These are phyloP conservation scores for Magnaporthiopsis rhizophila DNA, from an alignment of 2,329 filamentous ascomycete genomes.

Conservation along the genomic window DNA sequence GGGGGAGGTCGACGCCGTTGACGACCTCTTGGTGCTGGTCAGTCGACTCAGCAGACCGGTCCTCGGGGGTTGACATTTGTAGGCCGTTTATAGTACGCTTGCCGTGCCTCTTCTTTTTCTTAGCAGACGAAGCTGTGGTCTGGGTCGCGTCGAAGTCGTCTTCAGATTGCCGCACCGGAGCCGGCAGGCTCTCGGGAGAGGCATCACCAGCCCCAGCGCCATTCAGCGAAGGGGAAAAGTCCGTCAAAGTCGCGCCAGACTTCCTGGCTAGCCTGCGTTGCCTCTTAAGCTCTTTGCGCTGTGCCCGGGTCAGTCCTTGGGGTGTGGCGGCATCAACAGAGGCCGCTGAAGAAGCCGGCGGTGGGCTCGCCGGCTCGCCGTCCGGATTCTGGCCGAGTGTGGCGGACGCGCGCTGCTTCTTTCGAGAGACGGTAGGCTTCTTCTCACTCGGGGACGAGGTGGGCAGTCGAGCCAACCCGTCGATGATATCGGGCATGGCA, in stretches of 20 bases:
- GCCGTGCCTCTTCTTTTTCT: background rate
- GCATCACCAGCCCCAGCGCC: background rate
- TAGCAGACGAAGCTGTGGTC: background rate
- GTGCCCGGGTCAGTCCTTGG: background rate
- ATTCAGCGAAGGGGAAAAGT: background rate
- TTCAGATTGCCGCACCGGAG: background rate
- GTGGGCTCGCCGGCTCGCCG: background rate
- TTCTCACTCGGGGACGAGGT: background rate
- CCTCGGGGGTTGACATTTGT: background rate
- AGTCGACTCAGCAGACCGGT: background rate
- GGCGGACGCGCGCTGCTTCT: background rate
- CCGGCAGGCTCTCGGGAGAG: background rate
- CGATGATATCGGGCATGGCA: background rate
- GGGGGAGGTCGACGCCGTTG: background rate
- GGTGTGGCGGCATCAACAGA: background rate
- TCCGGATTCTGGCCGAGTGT: background rate
- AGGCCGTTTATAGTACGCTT: background rate
- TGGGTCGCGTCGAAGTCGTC: background rate
- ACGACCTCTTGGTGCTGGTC: background rate
- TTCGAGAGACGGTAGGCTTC: background rate
- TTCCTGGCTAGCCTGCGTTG: background rate
- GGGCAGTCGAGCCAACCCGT: background rate
- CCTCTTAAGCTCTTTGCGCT: conserved; percentile 6
- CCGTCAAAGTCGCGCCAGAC: background rate
- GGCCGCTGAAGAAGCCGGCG: too few species aligned